Evolutionary conservation across 768 basidiomycete genomes (phyloP), one percentile per base, ranked within the genome.

Genomic region (Tylopilus sp.): DNA sequence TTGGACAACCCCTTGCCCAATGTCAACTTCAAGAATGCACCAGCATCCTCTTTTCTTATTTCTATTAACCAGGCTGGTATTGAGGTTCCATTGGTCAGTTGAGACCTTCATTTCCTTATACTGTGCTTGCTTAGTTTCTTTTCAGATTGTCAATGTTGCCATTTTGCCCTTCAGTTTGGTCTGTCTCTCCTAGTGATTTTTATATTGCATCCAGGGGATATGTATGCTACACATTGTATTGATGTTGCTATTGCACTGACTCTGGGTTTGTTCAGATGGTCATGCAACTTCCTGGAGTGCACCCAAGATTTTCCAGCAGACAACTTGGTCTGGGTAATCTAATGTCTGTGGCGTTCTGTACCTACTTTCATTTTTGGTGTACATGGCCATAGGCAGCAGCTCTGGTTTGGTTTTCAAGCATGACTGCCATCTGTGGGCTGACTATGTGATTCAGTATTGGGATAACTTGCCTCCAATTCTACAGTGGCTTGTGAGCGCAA

Each of bases 21-120:
- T 47, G 49, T 77, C 21, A 62, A 60, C 30, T 59, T 61, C 21
- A 58, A 66, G 35, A 74, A 73, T 51, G 76, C 75, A 25, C 68
- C 73, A 2, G 71, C 70, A 18, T 72, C 75, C 36, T 74, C 81
- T 15, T 81, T 80, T 64, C 79, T 82, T 82, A n/a, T n/a, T 33
- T 80, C 79, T 1, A 71, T 76, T 44, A 58, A 64, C 25, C 62
- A 62, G 25, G 79, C 79, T 15, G 82, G 80, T 22, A 82, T 83
- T 66, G 78, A 72, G 51, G 77, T 65, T 13, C 78, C 81, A 8
- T 72, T 71, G 22, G 75, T 72, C 42, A 30, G 69, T 58, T 39
- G 40, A 10, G 8, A 23, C 17, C 15, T 28, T 43, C 15, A 30
- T 39, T 39, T 9, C 38, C 18, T 40, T 23, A 10, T 21, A 12